A percentile compares a stretch with the other conserved stretches of the same genome.
These are phyloP conservation scores for Aspergillus ostianus DNA, from an alignment of 495 filamentous ascomycete genomes.

Conservation along the genomic window DNA sequence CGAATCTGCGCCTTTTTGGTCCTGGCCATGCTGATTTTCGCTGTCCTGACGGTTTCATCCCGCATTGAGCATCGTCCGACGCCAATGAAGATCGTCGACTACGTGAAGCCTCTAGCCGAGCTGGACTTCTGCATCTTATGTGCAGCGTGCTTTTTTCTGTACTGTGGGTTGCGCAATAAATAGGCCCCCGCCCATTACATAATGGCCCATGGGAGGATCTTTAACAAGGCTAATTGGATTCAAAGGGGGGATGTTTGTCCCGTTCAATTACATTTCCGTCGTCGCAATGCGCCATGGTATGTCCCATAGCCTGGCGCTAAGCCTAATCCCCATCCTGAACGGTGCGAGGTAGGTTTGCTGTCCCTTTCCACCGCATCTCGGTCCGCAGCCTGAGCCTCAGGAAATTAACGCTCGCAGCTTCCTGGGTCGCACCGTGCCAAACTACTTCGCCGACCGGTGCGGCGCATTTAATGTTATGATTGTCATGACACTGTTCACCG, in stretches of 20 bases:
- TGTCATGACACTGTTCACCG: slow-evolving; percentile 49
- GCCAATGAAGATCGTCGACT: neutral
- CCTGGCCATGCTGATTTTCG: neutral
- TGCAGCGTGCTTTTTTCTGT: neutral
- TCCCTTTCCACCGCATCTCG: too few relatives aligned
- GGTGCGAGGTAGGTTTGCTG: too few relatives aligned
- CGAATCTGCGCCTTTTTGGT: slow-evolving; percentile 1
- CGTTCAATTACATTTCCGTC: neutral
- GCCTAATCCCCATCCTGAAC: neutral
- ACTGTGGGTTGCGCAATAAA: neutral
- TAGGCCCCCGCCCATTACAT: too few relatives aligned
- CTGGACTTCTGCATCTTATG: neutral
- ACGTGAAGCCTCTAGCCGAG: neutral
- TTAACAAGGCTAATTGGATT: too few relatives aligned
- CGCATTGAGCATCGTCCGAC: neutral
- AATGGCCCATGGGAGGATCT: too few relatives aligned
- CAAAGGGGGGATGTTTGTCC: neutral
- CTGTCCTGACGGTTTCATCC: neutral
- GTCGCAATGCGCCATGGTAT: neutral
- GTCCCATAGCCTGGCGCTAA: neutral
- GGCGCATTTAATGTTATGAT: slow-evolving; percentile 69
- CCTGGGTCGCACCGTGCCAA: slow-evolving; percentile 64
- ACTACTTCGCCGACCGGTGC: slow-evolving; percentile 60
- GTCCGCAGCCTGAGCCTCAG: too few relatives aligned
- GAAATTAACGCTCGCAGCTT: slow-evolving; percentile 38